Percentiles rank a stretch among this genome's conserved stretches.
These are phyloP conservation scores for Zostera marina DNA, from an alignment of 116 monocot genomes.

Conservation along the genomic window DNA sequence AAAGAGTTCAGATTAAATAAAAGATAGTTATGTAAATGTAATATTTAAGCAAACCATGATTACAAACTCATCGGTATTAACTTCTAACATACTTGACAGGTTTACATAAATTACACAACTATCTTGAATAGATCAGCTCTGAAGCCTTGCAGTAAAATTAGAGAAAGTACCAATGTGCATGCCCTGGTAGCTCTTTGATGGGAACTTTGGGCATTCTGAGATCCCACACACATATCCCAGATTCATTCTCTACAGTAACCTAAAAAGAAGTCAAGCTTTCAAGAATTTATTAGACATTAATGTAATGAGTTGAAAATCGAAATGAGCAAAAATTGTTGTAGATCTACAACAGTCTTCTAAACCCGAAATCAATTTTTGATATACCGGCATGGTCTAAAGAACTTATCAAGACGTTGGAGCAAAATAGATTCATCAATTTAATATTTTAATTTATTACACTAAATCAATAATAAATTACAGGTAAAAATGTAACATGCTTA, in stretches of 20 bases:
- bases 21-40: neutral
- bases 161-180: constrained; percentile 80
- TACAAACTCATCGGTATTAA: neutral
- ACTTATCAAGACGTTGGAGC: too few species aligned
- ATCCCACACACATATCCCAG: constrained; percentile 85
- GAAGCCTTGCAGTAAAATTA: constrained; percentile 17
- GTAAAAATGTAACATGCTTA: constrained; percentile 22
- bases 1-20: neutral
- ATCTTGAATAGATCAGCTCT: neutral
- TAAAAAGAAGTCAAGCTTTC: constrained; percentile 3
- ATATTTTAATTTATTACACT: too few species aligned
- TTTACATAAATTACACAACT: neutral
- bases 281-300: neutral
- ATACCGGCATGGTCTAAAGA: too few species aligned
- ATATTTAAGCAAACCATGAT: neutral
- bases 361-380: too few species aligned
- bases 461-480: too few species aligned
- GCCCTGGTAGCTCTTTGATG: constrained; percentile 61
- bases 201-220: constrained; percentile 76
- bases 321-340: neutral
- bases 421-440: too few species aligned
- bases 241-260: constrained; percentile 91
- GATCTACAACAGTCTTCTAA: too few species aligned
- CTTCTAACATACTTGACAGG: neutral
- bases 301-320: neutral